These are phyloP conservation scores for Ascochyta lentis DNA, from an alignment of 2,329 filamentous ascomycete genomes.

Conservation along the genomic window DNA sequence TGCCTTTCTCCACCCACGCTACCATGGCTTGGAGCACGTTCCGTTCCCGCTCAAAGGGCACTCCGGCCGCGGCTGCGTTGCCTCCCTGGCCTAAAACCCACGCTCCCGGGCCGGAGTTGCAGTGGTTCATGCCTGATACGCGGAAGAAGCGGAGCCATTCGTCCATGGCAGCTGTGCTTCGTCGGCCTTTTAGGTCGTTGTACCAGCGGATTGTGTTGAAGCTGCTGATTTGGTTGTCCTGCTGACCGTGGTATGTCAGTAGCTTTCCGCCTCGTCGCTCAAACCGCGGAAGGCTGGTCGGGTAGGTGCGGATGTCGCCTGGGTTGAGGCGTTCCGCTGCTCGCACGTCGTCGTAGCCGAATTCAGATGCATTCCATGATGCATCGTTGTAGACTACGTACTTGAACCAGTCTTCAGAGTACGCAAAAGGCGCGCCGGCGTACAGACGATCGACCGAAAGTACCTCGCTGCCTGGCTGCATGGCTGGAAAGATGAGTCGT, in stretches of 20 bases:
- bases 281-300: slow-evolving; percentile 41
- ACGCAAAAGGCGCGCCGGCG: slow-evolving; percentile 46
- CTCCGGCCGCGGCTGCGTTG: slow-evolving; percentile 23
- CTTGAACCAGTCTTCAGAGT: slow-evolving; percentile 53
- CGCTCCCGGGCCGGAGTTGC: slow-evolving; percentile 55
- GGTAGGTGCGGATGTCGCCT: slow-evolving; percentile 46
- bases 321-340: slow-evolving; percentile 46
- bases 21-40: slow-evolving; percentile 52
- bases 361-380: slow-evolving; percentile 30
- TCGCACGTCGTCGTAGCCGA: slow-evolving; percentile 26
- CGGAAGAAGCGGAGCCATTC: slow-evolving; percentile 58
- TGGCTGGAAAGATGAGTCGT: slow-evolving; percentile 55
- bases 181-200: slow-evolving; percentile 44
- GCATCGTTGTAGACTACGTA: slow-evolving; percentile 54
- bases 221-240: slow-evolving; percentile 54
- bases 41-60: slow-evolving; percentile 20
- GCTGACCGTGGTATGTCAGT: slow-evolving; percentile 54
- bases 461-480: slow-evolving; percentile 56
- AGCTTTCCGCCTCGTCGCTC: slow-evolving; percentile 51
- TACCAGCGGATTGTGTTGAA: slow-evolving; percentile 56
- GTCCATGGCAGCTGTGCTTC: slow-evolving; percentile 20
- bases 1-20: slow-evolving; percentile 51
- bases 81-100: slow-evolving; percentile 39
- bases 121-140: slow-evolving; percentile 61
- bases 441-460: slow-evolving; percentile 48